Base-by-base conservation (phyloP, 2,329 filamentous ascomycete species). In the Tolypocladium endophyticum region DNA sequence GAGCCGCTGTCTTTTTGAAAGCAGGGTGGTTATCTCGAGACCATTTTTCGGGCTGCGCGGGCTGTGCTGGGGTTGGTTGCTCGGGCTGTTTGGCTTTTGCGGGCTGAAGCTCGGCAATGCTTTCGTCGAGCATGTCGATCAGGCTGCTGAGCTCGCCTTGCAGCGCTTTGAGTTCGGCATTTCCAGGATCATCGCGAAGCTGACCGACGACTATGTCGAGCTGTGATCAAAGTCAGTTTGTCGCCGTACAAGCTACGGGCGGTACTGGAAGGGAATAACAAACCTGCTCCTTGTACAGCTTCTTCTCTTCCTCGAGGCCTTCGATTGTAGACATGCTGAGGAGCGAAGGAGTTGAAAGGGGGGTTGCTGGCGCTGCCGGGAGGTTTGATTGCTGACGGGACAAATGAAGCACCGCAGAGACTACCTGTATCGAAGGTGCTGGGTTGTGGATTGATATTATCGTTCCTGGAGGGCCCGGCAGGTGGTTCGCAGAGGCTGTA, bases 141-240 rank as follows among this genome's bases (percentile, higher is more conserved):
- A 90, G 85, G 77, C 87, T 83, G 79, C 90, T 83, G 76, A 96
- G 85, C 80, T 96, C 91, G 72, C 83, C 79, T 75, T 88, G 87
- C 72, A 96, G 84, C 70, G 82, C 84, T 69, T 87, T 81, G 69
- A 95, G 85, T 74, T 93, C 91, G 68, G 79, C 79, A 74, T 91
- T 93, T 61, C 88, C 87, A 64, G 92, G 87, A 69, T 94, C 90
- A 73, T 89, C 86, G 73, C 88, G 86, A 60, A 96, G 84, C 65
- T 89, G 88, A 59, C 84, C 79, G 68, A 87, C 78, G 61, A 96
- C 86, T 43, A 90, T 86, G 69, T 92, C 89, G 71, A 96, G 84
- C 88, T 92, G 68, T 25, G 60, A 52, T 60, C 62, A 18, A 59
- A 38, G 61, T 69, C 39, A 72, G 67, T 41, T 33, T 3, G 18